phyloP scores from a whole-genome alignment of 1,284 basidiomycete genomes.

The Blastosporella zonata region DNA sequence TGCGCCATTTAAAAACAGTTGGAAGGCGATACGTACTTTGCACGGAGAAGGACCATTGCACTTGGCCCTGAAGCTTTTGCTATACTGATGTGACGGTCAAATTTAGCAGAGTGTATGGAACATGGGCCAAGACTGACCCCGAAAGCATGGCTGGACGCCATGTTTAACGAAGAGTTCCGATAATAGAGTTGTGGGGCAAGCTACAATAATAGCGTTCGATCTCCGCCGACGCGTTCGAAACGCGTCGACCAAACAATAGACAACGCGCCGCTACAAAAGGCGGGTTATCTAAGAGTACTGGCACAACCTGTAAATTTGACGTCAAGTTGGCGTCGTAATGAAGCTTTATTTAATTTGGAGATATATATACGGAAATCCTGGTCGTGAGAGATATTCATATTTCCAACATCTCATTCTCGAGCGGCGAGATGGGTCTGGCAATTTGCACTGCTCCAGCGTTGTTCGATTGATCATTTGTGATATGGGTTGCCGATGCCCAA shows the following conservation, averaged over 20 bases:
- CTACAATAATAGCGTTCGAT: not conserved
- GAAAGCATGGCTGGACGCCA: constrained; percentile 37
- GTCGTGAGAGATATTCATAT: too few relatives aligned
- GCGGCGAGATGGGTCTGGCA: too few relatives aligned
- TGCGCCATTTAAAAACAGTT: not conserved
- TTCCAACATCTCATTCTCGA: too few relatives aligned
- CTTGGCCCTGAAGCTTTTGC: constrained; percentile 62
- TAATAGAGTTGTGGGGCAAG: not conserved
- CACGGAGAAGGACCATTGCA: constrained; percentile 65
- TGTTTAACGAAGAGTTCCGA: constrained; percentile 8
- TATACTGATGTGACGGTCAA: constrained; percentile 47
- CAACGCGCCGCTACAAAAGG: constrained; percentile 32
- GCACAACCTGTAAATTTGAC: too few relatives aligned
- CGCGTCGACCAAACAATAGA: constrained; percentile 32
- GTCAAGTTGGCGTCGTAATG: too few relatives aligned
- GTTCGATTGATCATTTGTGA: too few relatives aligned
- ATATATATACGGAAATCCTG: too few relatives aligned
- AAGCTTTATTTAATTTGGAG: too few relatives aligned
- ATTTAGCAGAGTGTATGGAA: not conserved
- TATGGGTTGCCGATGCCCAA: constrained; percentile 15
- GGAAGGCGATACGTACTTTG: constrained; percentile 30
- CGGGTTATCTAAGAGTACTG: too few relatives aligned
- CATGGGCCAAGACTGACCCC: constrained; percentile 33
- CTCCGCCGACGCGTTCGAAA: constrained; percentile 16
- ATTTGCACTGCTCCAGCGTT: too few relatives aligned